phyloP scores from a whole-genome alignment of 1,284 basidiomycete species.

The Ustilago xerochloae region DNA sequence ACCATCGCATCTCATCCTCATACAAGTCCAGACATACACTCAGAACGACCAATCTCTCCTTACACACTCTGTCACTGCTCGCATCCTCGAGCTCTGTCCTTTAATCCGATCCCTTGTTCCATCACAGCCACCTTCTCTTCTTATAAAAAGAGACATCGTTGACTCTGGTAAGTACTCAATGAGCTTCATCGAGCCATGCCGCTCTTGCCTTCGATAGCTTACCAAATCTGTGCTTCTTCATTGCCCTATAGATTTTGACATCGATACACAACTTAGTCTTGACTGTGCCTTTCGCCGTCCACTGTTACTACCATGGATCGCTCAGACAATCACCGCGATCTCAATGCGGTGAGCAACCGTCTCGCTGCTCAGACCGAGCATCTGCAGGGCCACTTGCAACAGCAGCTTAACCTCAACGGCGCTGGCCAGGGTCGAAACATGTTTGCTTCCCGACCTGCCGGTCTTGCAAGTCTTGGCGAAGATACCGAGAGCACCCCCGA shows the following conservation, averaged over 20 bases:
- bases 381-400: constrained; percentile 56
- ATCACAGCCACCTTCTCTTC: no score
- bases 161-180: no score
- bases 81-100: not conserved
- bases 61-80: not conserved
- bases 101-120: not conserved
- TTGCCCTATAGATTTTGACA: not conserved
- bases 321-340: constrained; percentile 31
- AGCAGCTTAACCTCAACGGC: constrained; percentile 53
- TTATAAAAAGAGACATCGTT: no score
- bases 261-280: not conserved
- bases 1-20: not conserved
- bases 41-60: constrained; percentile 1
- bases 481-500: constrained; percentile 44
- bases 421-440: constrained; percentile 31
- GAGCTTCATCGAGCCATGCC: no score
- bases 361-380: constrained; percentile 59
- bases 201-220: no score
- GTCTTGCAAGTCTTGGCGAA: constrained; percentile 58
- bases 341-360: constrained; percentile 42
- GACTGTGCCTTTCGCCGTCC: not conserved
- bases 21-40: constrained; percentile 3
- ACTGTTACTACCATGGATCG: constrained; percentile 13
- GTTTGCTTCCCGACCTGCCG: constrained; percentile 46
- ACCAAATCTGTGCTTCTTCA: no score